Evolutionary conservation across 2,329 filamentous ascomycete genomes (phyloP).

Genomic region (Pseudopithomyces chartarum): DNA sequence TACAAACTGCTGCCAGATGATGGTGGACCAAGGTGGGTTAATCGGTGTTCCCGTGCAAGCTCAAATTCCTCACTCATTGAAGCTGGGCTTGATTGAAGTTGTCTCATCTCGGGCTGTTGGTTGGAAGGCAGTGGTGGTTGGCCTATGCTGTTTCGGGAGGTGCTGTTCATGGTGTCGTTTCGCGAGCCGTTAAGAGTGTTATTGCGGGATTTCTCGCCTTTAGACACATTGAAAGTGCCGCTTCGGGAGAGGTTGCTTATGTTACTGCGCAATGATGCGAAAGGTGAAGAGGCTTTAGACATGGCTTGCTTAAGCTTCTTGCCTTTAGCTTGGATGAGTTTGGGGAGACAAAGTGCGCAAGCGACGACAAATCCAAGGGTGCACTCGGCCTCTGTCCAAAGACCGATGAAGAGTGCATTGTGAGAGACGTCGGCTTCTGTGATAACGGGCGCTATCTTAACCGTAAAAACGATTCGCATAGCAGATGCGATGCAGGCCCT

Average conservation of each 20-base stretch:
- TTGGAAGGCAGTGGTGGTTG: not conserved
- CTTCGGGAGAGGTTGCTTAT: conserved; percentile 12
- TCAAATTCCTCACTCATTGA: conserved; percentile 4
- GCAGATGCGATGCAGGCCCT: conserved; percentile 33
- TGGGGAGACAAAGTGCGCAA: conserved; percentile 30
- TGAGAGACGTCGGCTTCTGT: conserved; percentile 31
- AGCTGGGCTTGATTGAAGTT: not conserved
- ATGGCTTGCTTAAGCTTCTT: conserved; percentile 20
- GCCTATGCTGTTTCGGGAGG: not conserved
- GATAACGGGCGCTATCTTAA: conserved; percentile 24
- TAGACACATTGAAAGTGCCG: conserved; percentile 2
- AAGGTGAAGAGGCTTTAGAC: conserved; percentile 22
- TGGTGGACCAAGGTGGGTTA: not conserved
- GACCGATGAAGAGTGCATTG: conserved; percentile 32
- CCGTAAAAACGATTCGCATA: conserved; percentile 34
- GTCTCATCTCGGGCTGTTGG: not conserved
- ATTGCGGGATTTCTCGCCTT: not conserved
- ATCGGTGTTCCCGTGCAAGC: not conserved
- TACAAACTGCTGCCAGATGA: conserved; percentile 8
- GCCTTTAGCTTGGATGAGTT: conserved; percentile 30
- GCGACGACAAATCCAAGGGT: conserved; percentile 34
- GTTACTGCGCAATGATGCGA: conserved; percentile 13
- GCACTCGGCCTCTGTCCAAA: conserved; percentile 32
- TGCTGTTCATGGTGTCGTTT: conserved; percentile 2
- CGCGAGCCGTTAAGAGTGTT: conserved; percentile 1